phyloP scores from a whole-genome alignment of 2,329 filamentous ascomycete species.

The Lecanicillium sp. region DNA sequence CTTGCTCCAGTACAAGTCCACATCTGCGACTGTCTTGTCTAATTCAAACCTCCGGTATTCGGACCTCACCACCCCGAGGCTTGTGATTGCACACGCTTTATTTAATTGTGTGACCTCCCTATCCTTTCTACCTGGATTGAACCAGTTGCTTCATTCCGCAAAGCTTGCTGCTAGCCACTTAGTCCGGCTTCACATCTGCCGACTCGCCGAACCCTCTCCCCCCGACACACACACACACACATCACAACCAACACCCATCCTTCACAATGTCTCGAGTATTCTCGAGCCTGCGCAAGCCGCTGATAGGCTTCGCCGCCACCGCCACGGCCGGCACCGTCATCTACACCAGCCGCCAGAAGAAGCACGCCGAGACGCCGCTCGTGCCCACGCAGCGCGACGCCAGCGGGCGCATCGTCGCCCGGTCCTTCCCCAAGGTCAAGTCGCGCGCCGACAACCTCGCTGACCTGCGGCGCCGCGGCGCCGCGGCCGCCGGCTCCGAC shows the following conservation, averaged over 20 bases:
- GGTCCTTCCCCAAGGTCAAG: constrained; percentile 30
- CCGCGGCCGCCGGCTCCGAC: constrained; percentile 30
- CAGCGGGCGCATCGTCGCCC: constrained; percentile 32
- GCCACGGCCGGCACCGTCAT: constrained; percentile 26
- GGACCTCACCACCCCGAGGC: constrained; percentile 4
- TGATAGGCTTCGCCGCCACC: constrained; percentile 26
- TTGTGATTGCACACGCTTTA: constrained; percentile 3
- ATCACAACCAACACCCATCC: background rate
- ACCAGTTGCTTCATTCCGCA: background rate
- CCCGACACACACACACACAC: background rate
- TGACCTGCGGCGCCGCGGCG: constrained; percentile 29
- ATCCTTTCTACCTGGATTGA: too few species aligned
- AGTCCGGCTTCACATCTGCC: background rate
- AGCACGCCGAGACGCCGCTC: constrained; percentile 27
- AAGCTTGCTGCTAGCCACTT: background rate
- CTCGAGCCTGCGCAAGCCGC: constrained; percentile 29
- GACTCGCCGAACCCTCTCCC: background rate
- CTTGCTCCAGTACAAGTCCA: background rate
- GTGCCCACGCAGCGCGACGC: constrained; percentile 31
- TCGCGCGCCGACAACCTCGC: constrained; percentile 34
- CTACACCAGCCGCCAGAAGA: constrained; percentile 24
- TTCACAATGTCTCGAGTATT: constrained; percentile 31
- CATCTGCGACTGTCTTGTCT: background rate
- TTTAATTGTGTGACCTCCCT: background rate
- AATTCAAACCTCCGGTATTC: background rate